phyloP scores from a whole-genome alignment of 768 basidiomycete genomes.

The Podaxis pistillaris region DNA sequence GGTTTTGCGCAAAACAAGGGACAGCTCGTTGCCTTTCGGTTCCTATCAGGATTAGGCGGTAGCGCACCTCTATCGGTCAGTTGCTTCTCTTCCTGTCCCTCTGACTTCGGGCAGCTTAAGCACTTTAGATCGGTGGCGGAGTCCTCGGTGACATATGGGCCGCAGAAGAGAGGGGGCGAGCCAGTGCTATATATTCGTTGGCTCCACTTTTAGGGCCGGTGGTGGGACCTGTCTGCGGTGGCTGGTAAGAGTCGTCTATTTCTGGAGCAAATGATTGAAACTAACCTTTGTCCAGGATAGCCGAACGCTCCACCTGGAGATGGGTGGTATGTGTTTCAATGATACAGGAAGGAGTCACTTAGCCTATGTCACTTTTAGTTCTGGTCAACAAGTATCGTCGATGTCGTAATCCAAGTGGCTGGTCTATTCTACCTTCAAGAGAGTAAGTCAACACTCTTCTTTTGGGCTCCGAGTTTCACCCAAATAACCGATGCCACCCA shows the following conservation, averaged over 20 bases:
- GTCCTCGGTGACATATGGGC: conserved; percentile 62
- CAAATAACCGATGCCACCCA: conserved; percentile 29
- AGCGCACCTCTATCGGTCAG: conserved; percentile 65
- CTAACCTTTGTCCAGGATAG: conserved; percentile 39
- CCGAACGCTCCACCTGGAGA: conserved; percentile 63
- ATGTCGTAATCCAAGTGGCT: conserved; percentile 49
- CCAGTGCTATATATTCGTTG: conserved; percentile 61
- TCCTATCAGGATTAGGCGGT: conserved; percentile 70
- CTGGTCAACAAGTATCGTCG: conserved; percentile 63
- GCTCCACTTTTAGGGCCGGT: conserved; percentile 68
- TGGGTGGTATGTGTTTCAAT: conserved; percentile 53
- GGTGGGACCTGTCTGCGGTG: conserved; percentile 60
- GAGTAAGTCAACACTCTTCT: conserved; percentile 38
- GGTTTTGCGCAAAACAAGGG: conserved; percentile 59
- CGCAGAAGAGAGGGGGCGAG: conserved; percentile 61
- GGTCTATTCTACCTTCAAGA: conserved; percentile 62
- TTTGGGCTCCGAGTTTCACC: background rate
- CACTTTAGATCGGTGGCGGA: conserved; percentile 55
- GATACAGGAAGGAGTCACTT: background rate
- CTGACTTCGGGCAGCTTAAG: conserved; percentile 25
- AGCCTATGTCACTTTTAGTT: conserved; percentile 37
- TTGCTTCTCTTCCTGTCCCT: conserved; percentile 36
- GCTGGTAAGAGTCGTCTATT: conserved; percentile 37
- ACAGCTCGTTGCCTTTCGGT: conserved; percentile 65
- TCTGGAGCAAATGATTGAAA: background rate